Conservation (phyloP, 2,329 filamentous ascomycete genomes). For the Microdochium paspali region DNA sequence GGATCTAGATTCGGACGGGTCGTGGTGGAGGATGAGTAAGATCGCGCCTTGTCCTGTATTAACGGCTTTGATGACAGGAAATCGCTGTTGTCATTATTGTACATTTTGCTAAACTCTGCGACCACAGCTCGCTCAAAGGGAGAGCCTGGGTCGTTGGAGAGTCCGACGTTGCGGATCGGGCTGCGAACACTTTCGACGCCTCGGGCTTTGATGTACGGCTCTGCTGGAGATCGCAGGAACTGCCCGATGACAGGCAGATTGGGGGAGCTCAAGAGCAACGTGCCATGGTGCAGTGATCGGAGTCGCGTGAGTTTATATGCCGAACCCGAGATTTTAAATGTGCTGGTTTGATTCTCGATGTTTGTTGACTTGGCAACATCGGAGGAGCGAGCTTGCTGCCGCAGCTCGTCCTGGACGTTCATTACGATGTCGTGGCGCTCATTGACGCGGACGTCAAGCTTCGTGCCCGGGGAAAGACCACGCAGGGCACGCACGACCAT, state of each 20-base stretch:
- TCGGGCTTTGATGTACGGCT: constrained; percentile 65
- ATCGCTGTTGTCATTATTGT: constrained; percentile 29
- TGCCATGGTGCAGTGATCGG: constrained; percentile 85
- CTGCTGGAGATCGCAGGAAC: constrained; percentile 70
- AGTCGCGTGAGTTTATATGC: constrained; percentile 85
- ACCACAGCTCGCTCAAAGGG: constrained; percentile 48
- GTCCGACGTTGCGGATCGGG: constrained; percentile 67
- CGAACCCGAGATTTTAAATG: constrained; percentile 82
- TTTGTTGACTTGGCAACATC: background rate
- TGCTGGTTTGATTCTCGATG: constrained; percentile 9
- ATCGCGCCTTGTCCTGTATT: background rate
- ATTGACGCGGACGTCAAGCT: constrained; percentile 51
- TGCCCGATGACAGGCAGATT: constrained; percentile 61
- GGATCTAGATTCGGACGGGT: background rate
- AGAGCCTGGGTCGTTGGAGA: constrained; percentile 23
- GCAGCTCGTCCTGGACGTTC: constrained; percentile 4
- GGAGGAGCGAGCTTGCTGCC: background rate
- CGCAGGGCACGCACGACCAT: constrained; percentile 85
- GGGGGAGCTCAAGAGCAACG: constrained; percentile 70
- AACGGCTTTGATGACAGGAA: background rate
- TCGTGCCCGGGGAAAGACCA: constrained; percentile 42
- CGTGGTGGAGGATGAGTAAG: constrained; percentile 16
- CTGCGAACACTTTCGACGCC: constrained; percentile 91
- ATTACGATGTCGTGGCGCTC: constrained; percentile 83
- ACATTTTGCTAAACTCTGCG: constrained; percentile 58